Percentiles rank a stretch among this genome's conserved stretches.
Conservation (phyloP, 257 asterid genomes). For the Petunia secreta region DNA sequence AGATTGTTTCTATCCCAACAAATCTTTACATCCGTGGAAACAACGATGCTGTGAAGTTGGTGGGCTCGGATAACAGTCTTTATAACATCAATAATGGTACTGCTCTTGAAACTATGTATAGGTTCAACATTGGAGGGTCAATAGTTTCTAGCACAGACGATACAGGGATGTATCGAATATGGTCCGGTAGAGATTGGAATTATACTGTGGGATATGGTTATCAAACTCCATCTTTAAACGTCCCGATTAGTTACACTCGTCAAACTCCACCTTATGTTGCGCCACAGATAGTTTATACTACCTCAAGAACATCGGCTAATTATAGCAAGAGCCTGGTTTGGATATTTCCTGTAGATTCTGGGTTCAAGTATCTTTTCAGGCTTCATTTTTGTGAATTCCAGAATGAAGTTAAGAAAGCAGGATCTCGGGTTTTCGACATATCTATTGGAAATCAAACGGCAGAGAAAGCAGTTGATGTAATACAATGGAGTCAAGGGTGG, state of each 20-base stretch:
- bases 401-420: not conserved
- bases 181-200: conserved; percentile 33
- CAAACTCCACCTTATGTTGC: conserved; percentile 48
- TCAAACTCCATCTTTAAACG: conserved; percentile 8
- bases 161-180: conserved; percentile 63
- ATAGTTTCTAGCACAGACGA: conserved; percentile 1
- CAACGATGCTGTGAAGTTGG: not conserved
- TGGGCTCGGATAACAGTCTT: too few relatives aligned
- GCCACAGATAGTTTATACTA: conserved; percentile 45
- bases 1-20: conserved; percentile 54
- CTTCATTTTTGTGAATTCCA: conserved; percentile 59
- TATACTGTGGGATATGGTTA: not conserved
- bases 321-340: conserved; percentile 34
- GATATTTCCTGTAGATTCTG: conserved; percentile 54
- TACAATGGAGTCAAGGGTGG: conserved; percentile 26
- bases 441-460: conserved; percentile 35
- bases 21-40: conserved; percentile 43
- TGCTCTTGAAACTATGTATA: conserved; percentile 51
- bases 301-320: conserved; percentile 34
- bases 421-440: conserved; percentile 37
- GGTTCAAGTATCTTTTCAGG: conserved; percentile 50
- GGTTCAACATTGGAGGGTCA: conserved; percentile 56
- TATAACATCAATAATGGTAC: conserved; percentile 26
- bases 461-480: conserved; percentile 32
- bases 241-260: conserved; percentile 29